phyloP scores from a whole-genome alignment of 345 rosid species.

The Litchi chinensis region DNA sequence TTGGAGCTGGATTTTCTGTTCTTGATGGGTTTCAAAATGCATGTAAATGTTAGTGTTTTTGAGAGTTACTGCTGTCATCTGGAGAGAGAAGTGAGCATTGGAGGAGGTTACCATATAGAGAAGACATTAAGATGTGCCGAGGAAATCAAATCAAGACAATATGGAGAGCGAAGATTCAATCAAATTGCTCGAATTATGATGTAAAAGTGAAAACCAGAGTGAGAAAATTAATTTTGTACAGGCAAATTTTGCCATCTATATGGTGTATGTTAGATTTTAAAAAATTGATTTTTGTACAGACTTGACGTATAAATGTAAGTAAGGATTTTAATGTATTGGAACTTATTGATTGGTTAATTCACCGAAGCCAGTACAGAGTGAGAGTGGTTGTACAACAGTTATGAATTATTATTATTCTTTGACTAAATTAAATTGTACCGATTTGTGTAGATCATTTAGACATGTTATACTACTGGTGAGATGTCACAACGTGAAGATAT shows the following conservation, averaged over 20 bases:
- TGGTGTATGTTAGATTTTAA: neutral
- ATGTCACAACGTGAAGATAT: too few species aligned
- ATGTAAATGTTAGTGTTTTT: slow-evolving; percentile 86
- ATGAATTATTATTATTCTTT: too few species aligned
- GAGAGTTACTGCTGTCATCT: slow-evolving; percentile 90
- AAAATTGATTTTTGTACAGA: slow-evolving; percentile 25
- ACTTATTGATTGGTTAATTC: neutral
- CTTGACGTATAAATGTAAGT: slow-evolving; percentile 2
- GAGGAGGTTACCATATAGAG: slow-evolving; percentile 91
- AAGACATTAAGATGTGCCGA: slow-evolving; percentile 78
- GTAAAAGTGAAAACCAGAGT: slow-evolving; percentile 23
- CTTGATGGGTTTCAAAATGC: slow-evolving; percentile 86
- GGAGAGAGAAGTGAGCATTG: slow-evolving; percentile 85
- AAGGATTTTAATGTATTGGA: slow-evolving; percentile 19
- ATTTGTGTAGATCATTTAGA: too few species aligned
- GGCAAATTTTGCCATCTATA: neutral
- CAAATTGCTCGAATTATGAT: slow-evolving; percentile 64
- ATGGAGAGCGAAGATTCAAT: slow-evolving; percentile 39
- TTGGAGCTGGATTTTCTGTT: slow-evolving; percentile 82
- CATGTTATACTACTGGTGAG: too few species aligned
- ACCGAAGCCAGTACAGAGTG: slow-evolving; percentile 6
- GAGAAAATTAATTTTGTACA: neutral
- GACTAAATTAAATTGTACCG: neutral
- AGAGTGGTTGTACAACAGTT: neutral
- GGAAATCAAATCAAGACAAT: slow-evolving; percentile 75